Evolutionary conservation across 176 grass and related monocot species (phyloP), one percentile per base, ranked within the genome.

Genomic region (Rhynchospora pubera): DNA sequence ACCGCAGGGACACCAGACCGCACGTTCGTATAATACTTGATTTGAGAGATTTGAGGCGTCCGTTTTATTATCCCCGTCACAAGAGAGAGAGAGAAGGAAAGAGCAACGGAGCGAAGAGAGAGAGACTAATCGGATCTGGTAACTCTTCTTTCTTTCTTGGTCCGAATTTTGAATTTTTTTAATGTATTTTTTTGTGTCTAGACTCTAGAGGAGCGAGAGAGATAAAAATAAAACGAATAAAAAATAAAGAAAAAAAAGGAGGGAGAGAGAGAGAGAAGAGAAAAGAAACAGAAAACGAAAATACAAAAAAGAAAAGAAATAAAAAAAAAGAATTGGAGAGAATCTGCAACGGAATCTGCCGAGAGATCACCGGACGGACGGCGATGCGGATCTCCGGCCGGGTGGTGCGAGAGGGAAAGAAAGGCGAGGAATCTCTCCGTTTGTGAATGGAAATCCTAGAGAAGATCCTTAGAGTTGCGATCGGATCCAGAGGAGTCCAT

Each of bases 401-500:
- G 46, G 57, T 53, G 21, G 65, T 7, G 58, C 60, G 79, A 56
- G 80, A 78, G 26, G 85, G 76, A 75, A 85, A 50, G 26, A 58
- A 83, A 18, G 76, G 22, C 56, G 59, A 68, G 68, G 62, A 44
- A 16, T 62, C 69, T 86, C 87, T 44, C 47, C 75, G 78, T 73
- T 81, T 44, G 62, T 32, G 89, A 89, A 85, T 91, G 90, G 91
- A 93, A 93, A 90, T 84, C 86, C 85, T 42, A 68, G 57, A 22
- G 56, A 79, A 80, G 80, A 90, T 90, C 91, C 86, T 84, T 79
- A 88, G 68, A 82, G 58, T 57, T 79, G 83, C 50, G 84, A 86
- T 82, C 81, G 83, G 83, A 85, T 85, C 79, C 77, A 76, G 88
- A 32, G 79, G 79, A 82, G 79, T 39, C 57, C 79, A 51, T 65